Evolutionary conservation across 495 filamentous ascomycete species (phyloP).

Genomic region (Aspergillus hancockii): DNA sequence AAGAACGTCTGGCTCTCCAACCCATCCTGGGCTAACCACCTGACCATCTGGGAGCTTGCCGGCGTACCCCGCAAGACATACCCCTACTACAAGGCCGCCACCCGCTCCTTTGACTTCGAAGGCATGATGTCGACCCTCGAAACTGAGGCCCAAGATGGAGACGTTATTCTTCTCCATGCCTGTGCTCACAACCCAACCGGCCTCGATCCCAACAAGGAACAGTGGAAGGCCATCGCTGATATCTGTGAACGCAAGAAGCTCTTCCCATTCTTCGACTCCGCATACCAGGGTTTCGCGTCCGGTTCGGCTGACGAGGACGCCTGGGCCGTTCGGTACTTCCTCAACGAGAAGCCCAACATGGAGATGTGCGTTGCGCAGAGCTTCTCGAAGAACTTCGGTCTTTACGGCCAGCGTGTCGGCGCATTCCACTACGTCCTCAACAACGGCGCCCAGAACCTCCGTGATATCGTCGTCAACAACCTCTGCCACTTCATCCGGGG

Average conservation of each 20-base stretch:
- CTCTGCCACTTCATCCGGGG: conserved; percentile 49
- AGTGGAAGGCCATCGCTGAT: conserved; percentile 54
- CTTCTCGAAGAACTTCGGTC: conserved; percentile 59
- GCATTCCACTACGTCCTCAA: conserved; percentile 49
- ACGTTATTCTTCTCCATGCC: conserved; percentile 51
- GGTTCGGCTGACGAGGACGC: conserved; percentile 53
- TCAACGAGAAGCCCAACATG: conserved; percentile 48
- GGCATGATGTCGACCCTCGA: conserved; percentile 51
- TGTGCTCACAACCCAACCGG: conserved; percentile 60
- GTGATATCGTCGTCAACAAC: conserved; percentile 42
- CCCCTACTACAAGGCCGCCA: conserved; percentile 50
- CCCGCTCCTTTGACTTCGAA: conserved; percentile 47
- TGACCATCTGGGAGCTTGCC: conserved; percentile 48
- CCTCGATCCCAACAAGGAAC: conserved; percentile 51
- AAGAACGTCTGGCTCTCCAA: conserved; percentile 49
- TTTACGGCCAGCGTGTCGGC: conserved; percentile 55
- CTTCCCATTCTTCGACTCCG: conserved; percentile 59
- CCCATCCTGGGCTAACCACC: conserved; percentile 53
- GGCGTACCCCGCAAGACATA: conserved; percentile 47
- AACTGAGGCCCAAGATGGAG: conserved; percentile 40
- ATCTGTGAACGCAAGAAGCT: conserved; percentile 51
- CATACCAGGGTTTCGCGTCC: conserved; percentile 60
- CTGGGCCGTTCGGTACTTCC: conserved; percentile 56
- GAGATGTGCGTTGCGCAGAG: conserved; percentile 54
- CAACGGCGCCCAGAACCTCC: conserved; percentile 31